phyloP scores from a whole-genome alignment of 2,329 filamentous ascomycete genomes.

The Aspergillus neoniger region DNA sequence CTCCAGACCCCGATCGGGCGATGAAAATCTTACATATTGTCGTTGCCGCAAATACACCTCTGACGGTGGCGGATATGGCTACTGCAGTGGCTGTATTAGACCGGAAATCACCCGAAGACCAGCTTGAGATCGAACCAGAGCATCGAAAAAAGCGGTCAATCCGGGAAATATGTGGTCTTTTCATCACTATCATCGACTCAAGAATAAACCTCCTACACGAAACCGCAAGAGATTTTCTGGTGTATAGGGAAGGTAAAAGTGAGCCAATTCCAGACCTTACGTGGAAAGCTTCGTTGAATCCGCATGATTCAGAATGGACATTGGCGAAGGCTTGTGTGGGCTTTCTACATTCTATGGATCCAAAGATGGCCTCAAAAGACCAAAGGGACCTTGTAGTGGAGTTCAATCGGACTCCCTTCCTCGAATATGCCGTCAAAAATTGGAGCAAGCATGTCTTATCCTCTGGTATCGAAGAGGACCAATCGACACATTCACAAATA shows the following conservation, averaged over 20 bases:
- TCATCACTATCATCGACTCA: neutral
- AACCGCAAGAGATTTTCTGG: neutral
- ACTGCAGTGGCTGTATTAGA: neutral
- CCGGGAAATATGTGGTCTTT: neutral
- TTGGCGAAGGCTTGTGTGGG: neutral
- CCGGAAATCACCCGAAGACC: neutral
- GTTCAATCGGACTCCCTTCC: neutral
- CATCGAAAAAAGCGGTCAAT: neutral
- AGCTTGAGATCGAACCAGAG: neutral
- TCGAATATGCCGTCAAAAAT: neutral
- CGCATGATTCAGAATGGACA: neutral
- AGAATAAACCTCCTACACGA: neutral
- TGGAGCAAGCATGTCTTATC: neutral
- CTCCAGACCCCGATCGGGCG: neutral
- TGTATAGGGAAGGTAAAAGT: neutral
- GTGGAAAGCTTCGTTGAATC: neutral
- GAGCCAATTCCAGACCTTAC: neutral
- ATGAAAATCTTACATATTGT: neutral
- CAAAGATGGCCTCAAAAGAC: neutral
- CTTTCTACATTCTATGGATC: neutral
- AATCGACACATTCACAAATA: neutral
- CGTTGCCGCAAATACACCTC: neutral
- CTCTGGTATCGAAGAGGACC: neutral
- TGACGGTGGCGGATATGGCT: neutral
- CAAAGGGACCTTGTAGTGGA: neutral